Conservation (phyloP, 2,329 filamentous ascomycete genomes). For the Ceratocystis smalleyi region DNA sequence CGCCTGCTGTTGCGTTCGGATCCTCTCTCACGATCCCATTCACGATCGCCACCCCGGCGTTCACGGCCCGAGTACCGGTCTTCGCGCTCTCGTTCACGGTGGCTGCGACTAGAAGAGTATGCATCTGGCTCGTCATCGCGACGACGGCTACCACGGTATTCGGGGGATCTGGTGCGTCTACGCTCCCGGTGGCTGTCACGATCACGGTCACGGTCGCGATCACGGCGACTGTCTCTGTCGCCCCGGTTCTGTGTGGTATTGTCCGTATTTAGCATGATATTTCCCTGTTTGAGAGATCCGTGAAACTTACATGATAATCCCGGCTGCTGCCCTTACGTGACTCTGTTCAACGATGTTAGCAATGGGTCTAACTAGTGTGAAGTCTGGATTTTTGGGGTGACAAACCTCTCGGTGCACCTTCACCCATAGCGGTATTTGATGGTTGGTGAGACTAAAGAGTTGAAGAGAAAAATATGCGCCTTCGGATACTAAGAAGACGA, state of each 20-base stretch:
- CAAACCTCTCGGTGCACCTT: slow-evolving; percentile 30
- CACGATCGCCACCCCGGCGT: slow-evolving; percentile 47
- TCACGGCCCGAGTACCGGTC: slow-evolving; percentile 69
- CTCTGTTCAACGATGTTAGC: slow-evolving; percentile 23
- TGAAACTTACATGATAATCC: slow-evolving; percentile 37
- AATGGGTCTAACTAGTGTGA: neutral
- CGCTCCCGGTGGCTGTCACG: slow-evolving; percentile 38
- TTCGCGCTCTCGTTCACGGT: slow-evolving; percentile 84
- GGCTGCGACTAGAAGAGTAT: slow-evolving; percentile 85
- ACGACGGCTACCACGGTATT: slow-evolving; percentile 50
- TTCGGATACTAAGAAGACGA: neutral
- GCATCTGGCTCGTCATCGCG: slow-evolving; percentile 68
- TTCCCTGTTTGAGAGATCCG: neutral
- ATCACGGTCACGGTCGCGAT: slow-evolving; percentile 23
- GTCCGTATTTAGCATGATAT: neutral
- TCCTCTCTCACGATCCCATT: slow-evolving; percentile 58
- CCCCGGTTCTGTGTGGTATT: slow-evolving; percentile 25
- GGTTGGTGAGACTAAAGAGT: neutral
- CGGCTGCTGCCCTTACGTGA: slow-evolving; percentile 34
- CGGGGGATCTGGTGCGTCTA: slow-evolving; percentile 75
- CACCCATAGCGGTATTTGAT: slow-evolving; percentile 46
- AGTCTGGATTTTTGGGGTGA: neutral
- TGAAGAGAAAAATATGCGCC: neutral
- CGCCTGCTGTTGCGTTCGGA: slow-evolving; percentile 24
- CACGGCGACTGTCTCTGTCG: slow-evolving; percentile 18